Base-by-base conservation (phyloP, 2,329 filamentous ascomycete species). In the Diplodia corticola region DNA sequence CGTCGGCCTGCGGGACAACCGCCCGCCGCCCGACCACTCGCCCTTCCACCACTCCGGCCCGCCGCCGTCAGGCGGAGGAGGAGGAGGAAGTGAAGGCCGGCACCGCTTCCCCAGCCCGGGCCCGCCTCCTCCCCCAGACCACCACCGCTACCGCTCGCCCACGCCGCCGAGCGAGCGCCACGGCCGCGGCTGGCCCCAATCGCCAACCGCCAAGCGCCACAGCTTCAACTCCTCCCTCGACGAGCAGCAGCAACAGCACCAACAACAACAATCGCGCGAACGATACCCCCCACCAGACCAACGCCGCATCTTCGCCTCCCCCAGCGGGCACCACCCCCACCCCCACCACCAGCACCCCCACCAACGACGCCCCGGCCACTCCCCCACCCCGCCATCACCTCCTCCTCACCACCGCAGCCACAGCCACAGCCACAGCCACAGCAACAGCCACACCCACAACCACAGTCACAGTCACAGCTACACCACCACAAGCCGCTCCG, bases 131-230 rank as follows among this genome's bases (percentile, higher is more conserved):
- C 55, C 55, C 1, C 26, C 13, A 15, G 49, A 53, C 13, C 49
- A 35, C 17, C n/a, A 61, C n/a, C 20, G 57, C 7, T 49, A 49
- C 17, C 57, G 40, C 28, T 49, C 57, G 3, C 26, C 44, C 22
- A 61, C 57, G 3, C 57, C 57, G 10, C 57, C 57, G 26, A 35
- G 57, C 40, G 57, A 61, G 28, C 20, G 57, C 6, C 40, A 61
- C 24, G 35, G 22, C 24, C 22, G 35, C 5, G 28, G 10, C 13
- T 54, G n/a, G 30, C 51, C 51, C 1, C 51, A 24, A 9, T 59
- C 54, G 4, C 54, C 37, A 7, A 50, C 20, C 10, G 20, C 37
- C 24, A 26, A 61, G 17, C 4, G 57, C 20, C 26, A 46, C 37
- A 44, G 22, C 22, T 30, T 46, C 37, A 24, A 37, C 37, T 40